Conservation (phyloP, 148 eudicot species). For the Cornus kousa region DNA sequence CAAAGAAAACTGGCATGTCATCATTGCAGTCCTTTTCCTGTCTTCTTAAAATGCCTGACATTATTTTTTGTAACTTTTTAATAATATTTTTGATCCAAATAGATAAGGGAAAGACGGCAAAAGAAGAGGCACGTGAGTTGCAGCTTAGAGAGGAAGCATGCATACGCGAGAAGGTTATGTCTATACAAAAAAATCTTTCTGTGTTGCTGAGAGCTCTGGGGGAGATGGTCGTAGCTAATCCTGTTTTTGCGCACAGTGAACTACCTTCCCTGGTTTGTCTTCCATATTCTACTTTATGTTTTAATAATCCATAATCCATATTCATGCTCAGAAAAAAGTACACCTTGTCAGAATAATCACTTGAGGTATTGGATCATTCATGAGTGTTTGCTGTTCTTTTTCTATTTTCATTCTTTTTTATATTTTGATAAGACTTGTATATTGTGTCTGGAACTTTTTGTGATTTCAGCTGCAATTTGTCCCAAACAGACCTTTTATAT, state of each 20-base stretch:
- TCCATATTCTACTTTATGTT: not conserved
- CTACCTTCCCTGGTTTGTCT: slow-evolving; percentile 83
- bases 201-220: slow-evolving; percentile 80
- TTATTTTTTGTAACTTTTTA: not conserved
- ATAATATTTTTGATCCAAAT: slow-evolving; percentile 15
- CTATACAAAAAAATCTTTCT: slow-evolving; percentile 66
- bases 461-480: not conserved
- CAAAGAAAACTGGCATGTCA: slow-evolving; percentile 61
- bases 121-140: slow-evolving; percentile 96
- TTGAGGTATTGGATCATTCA: too few species aligned
- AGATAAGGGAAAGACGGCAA: slow-evolving; percentile 93
- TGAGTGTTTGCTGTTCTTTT: not conserved
- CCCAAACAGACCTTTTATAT: not conserved
- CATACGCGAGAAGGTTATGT: slow-evolving; percentile 60
- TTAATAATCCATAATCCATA: not conserved
- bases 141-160: slow-evolving; percentile 77
- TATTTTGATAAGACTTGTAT: too few species aligned
- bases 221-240: slow-evolving; percentile 82
- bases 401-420: not conserved
- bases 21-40: slow-evolving; percentile 4
- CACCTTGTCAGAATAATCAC: too few species aligned
- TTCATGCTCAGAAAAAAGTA: not conserved
- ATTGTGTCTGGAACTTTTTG: too few species aligned
- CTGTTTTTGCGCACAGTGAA: slow-evolving; percentile 89
- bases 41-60: not conserved